Base-by-base conservation (phyloP, 495 filamentous ascomycete genomes). In the Gamarada debralockiae region DNA sequence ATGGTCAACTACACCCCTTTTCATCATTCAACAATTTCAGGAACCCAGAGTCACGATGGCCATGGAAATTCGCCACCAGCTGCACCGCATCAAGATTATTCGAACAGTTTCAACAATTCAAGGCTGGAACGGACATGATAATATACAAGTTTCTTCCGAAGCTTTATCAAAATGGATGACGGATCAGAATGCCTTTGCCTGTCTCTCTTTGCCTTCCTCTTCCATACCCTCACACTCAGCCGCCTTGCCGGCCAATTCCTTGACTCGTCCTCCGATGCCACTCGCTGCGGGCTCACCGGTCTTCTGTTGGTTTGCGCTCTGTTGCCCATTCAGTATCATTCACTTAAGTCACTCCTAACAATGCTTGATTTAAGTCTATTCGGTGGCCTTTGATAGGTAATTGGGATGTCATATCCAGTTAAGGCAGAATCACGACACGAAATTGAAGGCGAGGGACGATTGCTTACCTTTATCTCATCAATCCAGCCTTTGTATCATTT, bases 161-260 rank as follows among this genome's bases (percentile, higher is more conserved):
- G n/a, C n/a, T n/a, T n/a, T 29, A 10, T 29, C 5, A 4, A 29
- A 29, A 29, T 10, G 27, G 27, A 29, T 29, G 27, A 10, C 27
- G 10, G 27, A 4, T 29, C 10, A 29, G 10, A 29, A n/a, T n/a
- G 50, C 47, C 56, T 59, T 62, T 10, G 38, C 55, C 61, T 64
- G 65, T 10, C 31, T 52, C 24, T 61, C 61, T 21, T 23, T 17
- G 1, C 57, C 56, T 53, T 58, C 64, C 51, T 46, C 60, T 34
- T 54, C 51, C 58, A 65, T 61, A 3, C 58, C 58, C 47, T 52
- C 52, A 31, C 50, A 61, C 1, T 50, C 58, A 13, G 46, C 49
- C 18, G 46, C 50, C 33, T 52, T 61, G 0, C 58, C 58, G 9
- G 51, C 51, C 25, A 61, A 10, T 41, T 61, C 58, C 50, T 61